phyloP scores from a whole-genome alignment of 441 rosid genomes.

The Caryocar brasiliense region DNA sequence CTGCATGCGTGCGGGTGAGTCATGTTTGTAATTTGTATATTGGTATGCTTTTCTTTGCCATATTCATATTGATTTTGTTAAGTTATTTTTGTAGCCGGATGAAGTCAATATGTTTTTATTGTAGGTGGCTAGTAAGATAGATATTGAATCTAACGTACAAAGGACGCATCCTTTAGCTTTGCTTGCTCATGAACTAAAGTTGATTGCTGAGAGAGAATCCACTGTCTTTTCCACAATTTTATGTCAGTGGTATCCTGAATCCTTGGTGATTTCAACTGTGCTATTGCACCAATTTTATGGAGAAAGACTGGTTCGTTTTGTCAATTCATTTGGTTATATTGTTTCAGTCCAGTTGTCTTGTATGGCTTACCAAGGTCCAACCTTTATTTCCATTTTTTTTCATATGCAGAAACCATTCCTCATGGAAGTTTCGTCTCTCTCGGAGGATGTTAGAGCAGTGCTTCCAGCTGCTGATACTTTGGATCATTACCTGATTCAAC shows the following conservation, averaged over 20 bases:
- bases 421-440: conserved; percentile 55
- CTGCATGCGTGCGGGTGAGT: conserved; percentile 70
- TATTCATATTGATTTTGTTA: background rate
- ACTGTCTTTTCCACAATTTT: conserved; percentile 59
- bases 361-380: conserved; percentile 5
- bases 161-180: conserved; percentile 67
- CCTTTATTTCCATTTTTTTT: conserved; percentile 7
- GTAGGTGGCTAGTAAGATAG: conserved; percentile 54
- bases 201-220: conserved; percentile 72
- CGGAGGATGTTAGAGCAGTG: conserved; percentile 72
- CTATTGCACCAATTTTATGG: conserved; percentile 73
- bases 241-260: conserved; percentile 58
- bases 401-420: conserved; percentile 70
- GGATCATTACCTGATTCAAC: conserved; percentile 55
- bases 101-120: conserved; percentile 11
- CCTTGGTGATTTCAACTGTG: conserved; percentile 51
- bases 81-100: background rate
- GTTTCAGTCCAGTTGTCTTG: conserved; percentile 5
- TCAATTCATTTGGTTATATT: conserved; percentile 1
- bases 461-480: conserved; percentile 75
- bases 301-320: conserved; percentile 77
- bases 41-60: background rate
- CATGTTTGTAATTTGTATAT: conserved; percentile 5
- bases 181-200: conserved; percentile 73
- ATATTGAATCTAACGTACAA: conserved; percentile 48